These are phyloP conservation scores for Starmerella roubikii DNA, from an alignment of 805 yeast species.

Conservation along the genomic window DNA sequence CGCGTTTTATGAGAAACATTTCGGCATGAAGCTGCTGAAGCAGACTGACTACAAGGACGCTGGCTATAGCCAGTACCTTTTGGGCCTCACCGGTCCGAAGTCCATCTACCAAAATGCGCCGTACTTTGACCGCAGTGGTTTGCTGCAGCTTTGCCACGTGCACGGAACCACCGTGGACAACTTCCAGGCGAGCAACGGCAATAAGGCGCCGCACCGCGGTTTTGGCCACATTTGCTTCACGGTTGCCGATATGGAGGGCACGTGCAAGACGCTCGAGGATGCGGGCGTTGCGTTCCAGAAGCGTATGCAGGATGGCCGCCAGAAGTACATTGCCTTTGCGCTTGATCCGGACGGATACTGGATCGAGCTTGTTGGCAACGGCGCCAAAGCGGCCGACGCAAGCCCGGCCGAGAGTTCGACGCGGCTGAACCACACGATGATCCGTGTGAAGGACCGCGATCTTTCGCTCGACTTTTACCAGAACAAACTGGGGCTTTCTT, in stretches of 20 bases:
- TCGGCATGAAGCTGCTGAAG: conserved; percentile 55
- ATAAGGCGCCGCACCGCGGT: conserved; percentile 71
- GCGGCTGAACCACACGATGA: conserved; percentile 79
- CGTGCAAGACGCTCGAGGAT: conserved; percentile 45
- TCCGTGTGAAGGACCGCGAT: conserved; percentile 75
- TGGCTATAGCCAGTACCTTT: conserved; percentile 54
- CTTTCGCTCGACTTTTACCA: conserved; percentile 66
- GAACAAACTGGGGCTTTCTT: conserved; percentile 66
- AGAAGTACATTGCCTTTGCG: conserved; percentile 83
- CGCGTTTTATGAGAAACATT: conserved; percentile 56
- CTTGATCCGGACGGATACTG: conserved; percentile 95
- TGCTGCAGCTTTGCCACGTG: conserved; percentile 72
- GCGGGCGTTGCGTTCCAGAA: conserved; percentile 68
- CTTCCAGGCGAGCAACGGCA: conserved; percentile 63
- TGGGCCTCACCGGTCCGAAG: conserved; percentile 41
- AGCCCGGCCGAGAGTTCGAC: conserved; percentile 24
- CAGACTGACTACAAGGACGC: conserved; percentile 39
- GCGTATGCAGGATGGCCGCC: conserved; percentile 79
- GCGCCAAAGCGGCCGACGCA: conserved; percentile 17
- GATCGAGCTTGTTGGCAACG: conserved; percentile 71
- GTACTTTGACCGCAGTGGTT: conserved; percentile 39
- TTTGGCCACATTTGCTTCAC: conserved; percentile 89
- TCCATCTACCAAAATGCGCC: conserved; percentile 28
- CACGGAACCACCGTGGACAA: conserved; percentile 47
- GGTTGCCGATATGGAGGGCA: conserved; percentile 58